These are phyloP conservation scores for Hyaloscypha bicolor DNA, from an alignment of 495 filamentous ascomycete genomes.

Conservation along the genomic window DNA sequence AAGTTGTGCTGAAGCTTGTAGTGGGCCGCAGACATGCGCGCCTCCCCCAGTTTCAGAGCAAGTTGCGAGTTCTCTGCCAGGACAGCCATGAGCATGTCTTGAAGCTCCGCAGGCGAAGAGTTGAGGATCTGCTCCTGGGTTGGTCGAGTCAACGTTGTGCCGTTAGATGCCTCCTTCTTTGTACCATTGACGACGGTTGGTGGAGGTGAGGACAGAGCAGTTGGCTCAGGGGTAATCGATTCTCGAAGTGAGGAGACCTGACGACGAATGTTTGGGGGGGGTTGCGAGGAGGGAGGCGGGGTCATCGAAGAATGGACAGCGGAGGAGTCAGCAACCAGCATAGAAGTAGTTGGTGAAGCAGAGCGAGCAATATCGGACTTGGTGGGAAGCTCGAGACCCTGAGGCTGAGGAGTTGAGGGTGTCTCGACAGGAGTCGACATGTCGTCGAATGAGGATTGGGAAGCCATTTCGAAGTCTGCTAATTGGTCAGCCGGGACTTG, in stretches of 20 bases:
- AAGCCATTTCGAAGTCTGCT: slow-evolving; percentile 23
- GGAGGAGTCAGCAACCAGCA: slow-evolving; percentile 23
- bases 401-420: slow-evolving; percentile 30
- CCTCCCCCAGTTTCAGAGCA: slow-evolving; percentile 58
- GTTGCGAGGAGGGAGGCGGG: slow-evolving; percentile 75
- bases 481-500: background rate
- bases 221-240: slow-evolving; percentile 48
- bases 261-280: slow-evolving; percentile 18
- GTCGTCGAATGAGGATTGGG: slow-evolving; percentile 26
- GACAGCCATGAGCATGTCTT: slow-evolving; percentile 51
- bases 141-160: slow-evolving; percentile 54
- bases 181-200: slow-evolving; percentile 53
- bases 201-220: slow-evolving; percentile 55
- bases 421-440: slow-evolving; percentile 20
- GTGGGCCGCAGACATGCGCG: slow-evolving; percentile 83
- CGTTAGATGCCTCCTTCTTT: slow-evolving; percentile 50
- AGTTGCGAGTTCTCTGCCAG: slow-evolving; percentile 61
- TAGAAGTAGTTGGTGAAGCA: slow-evolving; percentile 24
- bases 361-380: slow-evolving; percentile 12
- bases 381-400: slow-evolving; percentile 15
- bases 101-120: slow-evolving; percentile 60
- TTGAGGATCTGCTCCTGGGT: slow-evolving; percentile 65
- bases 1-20: slow-evolving; percentile 91
- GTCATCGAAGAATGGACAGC: slow-evolving; percentile 57
- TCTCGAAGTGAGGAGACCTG: slow-evolving; percentile 37